Evolutionary conservation across 495 filamentous ascomycete genomes (phyloP).

Genomic region (Penicillium antarcticum): DNA sequence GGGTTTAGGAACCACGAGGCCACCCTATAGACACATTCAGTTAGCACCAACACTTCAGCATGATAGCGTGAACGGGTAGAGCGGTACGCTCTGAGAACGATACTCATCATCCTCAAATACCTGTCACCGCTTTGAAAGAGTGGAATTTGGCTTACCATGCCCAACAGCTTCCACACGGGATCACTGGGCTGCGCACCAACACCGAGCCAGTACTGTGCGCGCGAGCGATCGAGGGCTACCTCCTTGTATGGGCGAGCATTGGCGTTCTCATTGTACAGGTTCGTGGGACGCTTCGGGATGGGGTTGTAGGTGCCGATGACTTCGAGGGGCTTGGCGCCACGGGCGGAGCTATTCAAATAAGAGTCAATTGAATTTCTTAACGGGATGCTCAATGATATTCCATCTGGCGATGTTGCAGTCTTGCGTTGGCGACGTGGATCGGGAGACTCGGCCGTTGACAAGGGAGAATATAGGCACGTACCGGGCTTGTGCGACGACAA

Average conservation of each 20-base stretch:
- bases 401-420: neutral
- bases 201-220: constrained; percentile 94
- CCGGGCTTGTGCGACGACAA: constrained; percentile 95
- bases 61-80: neutral
- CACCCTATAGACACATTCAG: constrained; percentile 17
- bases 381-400: neutral
- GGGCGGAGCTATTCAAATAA: constrained; percentile 51
- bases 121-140: neutral
- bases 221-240: constrained; percentile 74
- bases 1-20: constrained; percentile 29
- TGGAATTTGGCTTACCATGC: constrained; percentile 61
- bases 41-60: neutral
- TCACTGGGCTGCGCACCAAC: constrained; percentile 94
- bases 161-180: constrained; percentile 78
- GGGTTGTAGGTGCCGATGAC: constrained; percentile 96
- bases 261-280: constrained; percentile 62
- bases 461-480: constrained; percentile 38
- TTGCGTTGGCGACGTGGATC: neutral
- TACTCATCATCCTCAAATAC: neutral
- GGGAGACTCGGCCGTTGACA: neutral
- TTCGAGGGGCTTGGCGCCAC: constrained; percentile 84
- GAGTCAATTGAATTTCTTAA: neutral
- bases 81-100: neutral
- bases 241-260: constrained; percentile 70
- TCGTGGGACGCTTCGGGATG: constrained; percentile 62